A percentile compares a stretch with the other conserved stretches of the same genome.
Evolutionary conservation across 163 green algal genomes (phyloP).

Genomic region (Scenedesmus sp.): DNA sequence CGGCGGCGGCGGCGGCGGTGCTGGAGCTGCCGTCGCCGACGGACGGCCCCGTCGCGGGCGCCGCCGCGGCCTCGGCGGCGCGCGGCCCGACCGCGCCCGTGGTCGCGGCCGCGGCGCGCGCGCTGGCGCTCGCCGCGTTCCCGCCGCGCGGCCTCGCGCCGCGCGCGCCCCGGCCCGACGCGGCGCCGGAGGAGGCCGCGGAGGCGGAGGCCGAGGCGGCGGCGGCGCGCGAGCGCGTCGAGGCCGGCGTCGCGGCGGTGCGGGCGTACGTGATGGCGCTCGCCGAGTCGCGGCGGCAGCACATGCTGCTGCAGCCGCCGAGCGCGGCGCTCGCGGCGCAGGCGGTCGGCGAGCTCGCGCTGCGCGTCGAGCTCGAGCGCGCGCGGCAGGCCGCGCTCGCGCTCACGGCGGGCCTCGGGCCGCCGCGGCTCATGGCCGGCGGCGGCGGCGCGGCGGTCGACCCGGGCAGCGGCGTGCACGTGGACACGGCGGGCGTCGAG

Average conservation of each 20-base stretch:
- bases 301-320: conserved; percentile 12
- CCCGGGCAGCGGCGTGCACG: conserved; percentile 20
- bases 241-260: conserved; percentile 7
- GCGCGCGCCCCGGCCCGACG: neutral
- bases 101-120: neutral
- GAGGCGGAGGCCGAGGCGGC: neutral
- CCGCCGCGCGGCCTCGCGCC: neutral
- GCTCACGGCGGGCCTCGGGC: neutral
- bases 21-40: no score
- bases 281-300: conserved; percentile 13
- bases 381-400: conserved; percentile 8
- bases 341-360: conserved; percentile 25
- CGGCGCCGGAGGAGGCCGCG: conserved; percentile 10
- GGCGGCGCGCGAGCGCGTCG: neutral
- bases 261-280: conserved; percentile 24
- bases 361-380: conserved; percentile 25
- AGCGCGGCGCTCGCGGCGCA: neutral
- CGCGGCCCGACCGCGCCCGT: neutral
- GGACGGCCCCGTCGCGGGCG: neutral
- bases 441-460: conserved; percentile 1
- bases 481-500: conserved; percentile 39
- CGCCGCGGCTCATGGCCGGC: conserved; percentile 15
- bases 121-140: conserved; percentile 20
- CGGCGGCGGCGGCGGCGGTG: no score
- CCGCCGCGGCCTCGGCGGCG: conserved; percentile 9